Base-by-base conservation (phyloP, 164 flowering plant species). In the Platanus orientalis region DNA sequence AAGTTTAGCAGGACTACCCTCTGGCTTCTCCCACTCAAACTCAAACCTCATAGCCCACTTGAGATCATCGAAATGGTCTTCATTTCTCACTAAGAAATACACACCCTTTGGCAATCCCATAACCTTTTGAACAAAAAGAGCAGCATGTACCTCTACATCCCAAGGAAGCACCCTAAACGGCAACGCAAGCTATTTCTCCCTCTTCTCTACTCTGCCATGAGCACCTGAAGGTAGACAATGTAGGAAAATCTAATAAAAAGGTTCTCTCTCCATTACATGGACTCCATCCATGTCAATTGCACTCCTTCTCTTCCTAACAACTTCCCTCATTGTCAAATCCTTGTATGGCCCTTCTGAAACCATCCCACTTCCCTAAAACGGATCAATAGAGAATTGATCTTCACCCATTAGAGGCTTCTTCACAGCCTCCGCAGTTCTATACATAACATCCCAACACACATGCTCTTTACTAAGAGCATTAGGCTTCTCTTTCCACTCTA, bases 201-300 rank as follows among this genome's bases (percentile, higher is more conserved):
- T 88, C 76, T 76, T 85, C 76, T 64, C 80, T 48, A 78, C 79
- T 23, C 61, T 69, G 4, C 55, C 51, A 28, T 47, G 48, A 57
- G 65, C 69, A 54, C 92, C 96, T 0, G 96, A 85, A 57, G 98
- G 94, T 73, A 90, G 85, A 70, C 97, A 93, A 73, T 93, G 98
- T 54, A 85, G 66, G 23, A 93, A 69, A 23, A 93, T 84, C 77
- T 93, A 96, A 76, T 85, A 93, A 78, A 93, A 93, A 2, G 89
- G 81, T 6, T 75, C 84, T 54, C 80, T 84, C 40, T 72, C 74
- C 78, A 93, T 90, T 25, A 50, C 66, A 68, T 76, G 79, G 54
- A 72, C 75, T 57, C 85, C 84, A 76, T 90, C 98, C 98, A 93
- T 93, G 72, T 90, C 98, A 27, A 90, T 97, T 2, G 97, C 98